Evolutionary conservation across 108 stramenopile species (phyloP), one percentile per base, ranked within the genome.

Genomic region (Nitzschia sp.): DNA sequence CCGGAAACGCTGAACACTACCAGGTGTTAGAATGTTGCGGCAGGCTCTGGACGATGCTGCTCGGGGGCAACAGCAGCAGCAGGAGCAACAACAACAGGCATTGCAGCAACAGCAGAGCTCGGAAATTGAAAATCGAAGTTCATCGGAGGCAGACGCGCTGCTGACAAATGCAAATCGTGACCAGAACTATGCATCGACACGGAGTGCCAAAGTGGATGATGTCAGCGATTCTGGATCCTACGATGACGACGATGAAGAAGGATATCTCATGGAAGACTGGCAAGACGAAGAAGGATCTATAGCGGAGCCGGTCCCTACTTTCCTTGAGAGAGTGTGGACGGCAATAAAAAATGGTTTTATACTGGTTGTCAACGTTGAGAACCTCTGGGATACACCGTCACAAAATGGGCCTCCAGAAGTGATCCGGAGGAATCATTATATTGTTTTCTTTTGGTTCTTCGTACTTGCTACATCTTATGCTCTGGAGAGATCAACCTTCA

Each of bases 371-470:
- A 85, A 92, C 64, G 87, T 88, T 1, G 90, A 92, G 32, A 87
- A 92, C 57, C 77, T 92, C 0, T 92, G 90, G 90, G 90, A 92
- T 66, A 81, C 84, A 33, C 87, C 75, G 28, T 53, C 63, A 28
- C 54, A 28, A 27, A 47, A 58, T 46, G 59, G 2, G 66, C 65
- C 8, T 51, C 49, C 17, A 5, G 49, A 51, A 23, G 35, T 79
- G 71, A 18, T 72, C 67, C 38, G 76, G 75, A 66, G 74, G 21
- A 86, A 83, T 56, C 68, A 81, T 8, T 68, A 70, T 54, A 82
- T 84, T 30, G 86, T 88, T 11, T 56, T 89, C 9, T 89, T 94
- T 38, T 94, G 92, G 92, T 91, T 91, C 53, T 27, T 85, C 23
- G 54, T 87, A 9, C 75, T 94, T 1, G 85, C 88, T 18, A 58